Evolutionary conservation across 768 basidiomycete genomes (phyloP).

Genomic region (Chiua virens): DNA sequence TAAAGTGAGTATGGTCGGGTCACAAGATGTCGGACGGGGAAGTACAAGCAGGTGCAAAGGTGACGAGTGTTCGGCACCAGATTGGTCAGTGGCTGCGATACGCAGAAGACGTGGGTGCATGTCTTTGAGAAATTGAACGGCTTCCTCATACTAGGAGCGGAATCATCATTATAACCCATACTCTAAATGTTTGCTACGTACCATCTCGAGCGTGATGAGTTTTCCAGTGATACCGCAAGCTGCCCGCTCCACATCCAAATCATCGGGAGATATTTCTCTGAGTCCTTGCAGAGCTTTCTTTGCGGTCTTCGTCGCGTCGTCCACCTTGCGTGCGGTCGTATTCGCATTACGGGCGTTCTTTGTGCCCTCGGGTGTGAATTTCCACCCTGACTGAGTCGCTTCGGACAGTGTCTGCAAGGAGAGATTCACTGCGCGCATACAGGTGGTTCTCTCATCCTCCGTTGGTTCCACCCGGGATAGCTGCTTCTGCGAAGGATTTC

Average conservation of each 20-base stretch:
- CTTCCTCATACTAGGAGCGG: slow-evolving; percentile 50
- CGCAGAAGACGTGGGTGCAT: slow-evolving; percentile 45
- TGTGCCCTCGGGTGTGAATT: slow-evolving; percentile 32
- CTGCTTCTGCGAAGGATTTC: slow-evolving; percentile 29
- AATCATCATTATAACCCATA: neutral
- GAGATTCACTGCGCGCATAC: slow-evolving; percentile 66
- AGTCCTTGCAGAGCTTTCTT: slow-evolving; percentile 46
- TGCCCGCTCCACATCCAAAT: slow-evolving; percentile 71
- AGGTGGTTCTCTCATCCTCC: slow-evolving; percentile 40
- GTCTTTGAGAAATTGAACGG: slow-evolving; percentile 44
- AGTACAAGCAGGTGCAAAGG: slow-evolving; percentile 40
- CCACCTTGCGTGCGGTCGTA: slow-evolving; percentile 33
- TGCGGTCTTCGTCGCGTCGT: slow-evolving; percentile 36
- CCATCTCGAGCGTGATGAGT: slow-evolving; percentile 67
- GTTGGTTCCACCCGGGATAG: slow-evolving; percentile 5
- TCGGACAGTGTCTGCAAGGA: slow-evolving; percentile 57
- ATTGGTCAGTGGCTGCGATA: neutral
- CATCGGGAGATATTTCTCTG: slow-evolving; percentile 43
- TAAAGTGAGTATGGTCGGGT: slow-evolving; percentile 46
- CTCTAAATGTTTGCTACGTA: slow-evolving; percentile 36
- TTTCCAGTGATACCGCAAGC: slow-evolving; percentile 68
- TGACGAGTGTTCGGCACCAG: neutral
- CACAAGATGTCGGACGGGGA: slow-evolving; percentile 38
- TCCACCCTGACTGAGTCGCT: slow-evolving; percentile 62
- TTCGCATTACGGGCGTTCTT: slow-evolving; percentile 21